These are phyloP conservation scores for Colletotrichum tropicale DNA, from an alignment of 2,329 filamentous ascomycete species.

Conservation along the genomic window DNA sequence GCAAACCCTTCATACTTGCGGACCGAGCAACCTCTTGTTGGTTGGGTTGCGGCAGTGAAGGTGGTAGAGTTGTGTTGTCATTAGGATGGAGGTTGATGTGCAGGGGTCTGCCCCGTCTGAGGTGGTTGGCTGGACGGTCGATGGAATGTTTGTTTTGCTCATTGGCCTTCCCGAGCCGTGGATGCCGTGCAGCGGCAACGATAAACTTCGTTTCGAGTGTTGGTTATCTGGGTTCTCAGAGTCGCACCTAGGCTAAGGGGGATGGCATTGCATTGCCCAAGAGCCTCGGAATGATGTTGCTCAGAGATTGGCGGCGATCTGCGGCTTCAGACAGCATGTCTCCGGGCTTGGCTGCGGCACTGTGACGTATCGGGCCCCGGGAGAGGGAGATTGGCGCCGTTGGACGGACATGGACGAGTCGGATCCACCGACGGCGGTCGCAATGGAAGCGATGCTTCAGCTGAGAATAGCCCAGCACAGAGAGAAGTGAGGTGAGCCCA, in stretches of 20 bases:
- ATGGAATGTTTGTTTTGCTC: slow-evolving; percentile 3
- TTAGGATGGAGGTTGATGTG: background rate
- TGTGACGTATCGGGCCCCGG: background rate
- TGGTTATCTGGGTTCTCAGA: background rate
- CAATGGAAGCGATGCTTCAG: background rate
- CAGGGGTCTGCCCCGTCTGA: background rate
- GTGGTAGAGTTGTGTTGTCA: background rate
- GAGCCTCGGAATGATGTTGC: background rate
- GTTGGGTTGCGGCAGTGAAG: background rate
- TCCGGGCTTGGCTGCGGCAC: background rate
- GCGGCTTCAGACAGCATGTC: background rate
- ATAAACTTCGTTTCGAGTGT: background rate
- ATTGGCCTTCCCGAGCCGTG: background rate
- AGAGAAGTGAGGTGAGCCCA: background rate
- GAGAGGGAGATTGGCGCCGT: background rate
- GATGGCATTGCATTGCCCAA: background rate
- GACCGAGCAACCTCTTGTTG: background rate
- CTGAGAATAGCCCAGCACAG: background rate
- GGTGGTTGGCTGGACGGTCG: background rate
- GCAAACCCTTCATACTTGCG: background rate
- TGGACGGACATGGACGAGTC: background rate
- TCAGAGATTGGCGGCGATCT: background rate
- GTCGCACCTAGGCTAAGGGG: background rate
- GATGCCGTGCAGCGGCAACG: background rate
- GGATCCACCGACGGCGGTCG: background rate